Percentiles rank a stretch among this genome's conserved stretches.
phyloP scores from a whole-genome alignment of 139 green algal genomes.

The Medakamo hakoo region DNA sequence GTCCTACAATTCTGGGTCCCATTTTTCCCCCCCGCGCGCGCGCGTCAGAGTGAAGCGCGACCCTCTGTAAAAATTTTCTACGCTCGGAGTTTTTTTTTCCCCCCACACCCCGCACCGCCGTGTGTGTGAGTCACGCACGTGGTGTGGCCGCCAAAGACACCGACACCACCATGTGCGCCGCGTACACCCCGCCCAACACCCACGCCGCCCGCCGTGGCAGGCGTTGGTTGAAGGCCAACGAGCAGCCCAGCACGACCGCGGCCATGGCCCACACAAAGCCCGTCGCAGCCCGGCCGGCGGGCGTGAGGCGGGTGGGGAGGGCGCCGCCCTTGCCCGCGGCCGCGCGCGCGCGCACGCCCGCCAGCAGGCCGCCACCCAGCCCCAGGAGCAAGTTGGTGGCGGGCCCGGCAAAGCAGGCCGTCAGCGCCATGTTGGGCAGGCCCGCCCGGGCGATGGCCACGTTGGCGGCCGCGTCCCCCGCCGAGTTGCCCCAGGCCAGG shows the following conservation, averaged over 20 bases:
- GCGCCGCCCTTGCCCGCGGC: slow-evolving; percentile 2
- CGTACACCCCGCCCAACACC: slow-evolving; percentile 3
- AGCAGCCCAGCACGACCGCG: not conserved
- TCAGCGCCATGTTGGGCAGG: slow-evolving; percentile 61
- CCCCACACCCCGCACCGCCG: no score
- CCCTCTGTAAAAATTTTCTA: slow-evolving; percentile 30
- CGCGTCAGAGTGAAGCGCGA: slow-evolving; percentile 42
- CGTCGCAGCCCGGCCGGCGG: not conserved
- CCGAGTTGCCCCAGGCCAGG: slow-evolving; percentile 72
- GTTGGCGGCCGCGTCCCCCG: slow-evolving; percentile 76
- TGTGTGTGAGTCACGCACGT: no score
- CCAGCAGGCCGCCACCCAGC: slow-evolving; percentile 38
- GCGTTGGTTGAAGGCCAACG: not conserved
- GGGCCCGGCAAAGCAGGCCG: slow-evolving; percentile 77
- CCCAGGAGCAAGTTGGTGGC: slow-evolving; percentile 83
- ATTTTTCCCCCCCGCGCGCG: slow-evolving; percentile 30
- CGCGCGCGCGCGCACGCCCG: slow-evolving; percentile 18
- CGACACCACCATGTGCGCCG: slow-evolving; percentile 1
- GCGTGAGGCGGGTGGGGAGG: not conserved
- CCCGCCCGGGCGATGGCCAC: slow-evolving; percentile 44
- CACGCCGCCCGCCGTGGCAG: not conserved
- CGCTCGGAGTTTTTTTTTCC: not conserved
- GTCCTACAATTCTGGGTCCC: slow-evolving; percentile 18
- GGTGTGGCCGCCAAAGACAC: not conserved
- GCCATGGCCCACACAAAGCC: not conserved